Evolutionary conservation across 495 filamentous ascomycete genomes (phyloP), one percentile per base, ranked within the genome.

Genomic region (Annulohypoxylon stygium): DNA sequence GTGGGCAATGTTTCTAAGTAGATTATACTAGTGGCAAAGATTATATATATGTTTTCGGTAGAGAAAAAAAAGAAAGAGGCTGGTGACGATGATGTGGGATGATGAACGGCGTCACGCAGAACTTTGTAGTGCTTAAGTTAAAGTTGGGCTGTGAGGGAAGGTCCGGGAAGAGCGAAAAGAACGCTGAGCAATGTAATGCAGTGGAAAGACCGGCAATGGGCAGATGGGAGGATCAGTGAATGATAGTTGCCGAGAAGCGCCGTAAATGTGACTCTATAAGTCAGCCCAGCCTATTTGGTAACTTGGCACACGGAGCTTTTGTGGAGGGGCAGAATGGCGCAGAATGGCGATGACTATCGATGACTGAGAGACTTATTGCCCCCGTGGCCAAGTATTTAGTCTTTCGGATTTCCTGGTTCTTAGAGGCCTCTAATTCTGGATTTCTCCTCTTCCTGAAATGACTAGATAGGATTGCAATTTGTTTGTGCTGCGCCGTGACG

Each of bases 241-340:
- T 18, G 53, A 33, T 57, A 18, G 39, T 58, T 65, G 45, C 71
- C 71, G 71, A 74, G 71, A 66, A 66, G 71, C 71, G 66, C 71
- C 71, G 71, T 47, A 47, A 74, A 23, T 73, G 71, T 70, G 71
- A 74, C 71, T 74, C 71, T 74, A 53, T 20, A n/a, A 55, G 37
- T 33, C 59, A 60, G 70, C 51, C 64, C 64, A 67, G 43, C 25
- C 60, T 45, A 65, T 61, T 66, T 66, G 18, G 36, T 54, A 63
- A 74, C 71, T 74, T 74, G 71, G 71, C 67, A 61, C 30, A 67
- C 67, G 71, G 71, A 30, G 59, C 67, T 68, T 75, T 74, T 70
- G 67, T 67, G 67, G 72, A 75, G 60, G 72, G 58, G 71, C 36
- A 47, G 47, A 65, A 61, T 30, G 30, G 30, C 30, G 30, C 30